Conservation (phyloP, 2,329 filamentous ascomycete species). For the Phialocephala sp. region DNA sequence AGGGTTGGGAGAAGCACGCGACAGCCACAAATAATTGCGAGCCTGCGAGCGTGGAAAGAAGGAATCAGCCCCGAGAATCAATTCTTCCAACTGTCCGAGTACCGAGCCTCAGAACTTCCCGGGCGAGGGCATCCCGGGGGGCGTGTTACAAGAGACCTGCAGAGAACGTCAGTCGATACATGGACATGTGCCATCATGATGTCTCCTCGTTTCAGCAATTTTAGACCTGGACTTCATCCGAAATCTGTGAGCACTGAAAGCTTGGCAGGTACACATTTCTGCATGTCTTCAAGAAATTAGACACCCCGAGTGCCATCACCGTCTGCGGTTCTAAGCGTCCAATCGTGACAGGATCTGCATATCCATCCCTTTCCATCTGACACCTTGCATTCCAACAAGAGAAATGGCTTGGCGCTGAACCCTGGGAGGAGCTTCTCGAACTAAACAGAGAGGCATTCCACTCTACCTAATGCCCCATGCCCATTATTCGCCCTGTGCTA, state of each 20-base stretch:
- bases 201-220: conserved; percentile 13
- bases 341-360: neutral
- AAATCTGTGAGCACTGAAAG: neutral
- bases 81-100: neutral
- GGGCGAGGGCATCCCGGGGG: neutral
- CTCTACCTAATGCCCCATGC: neutral
- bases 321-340: neutral
- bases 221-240: conserved; percentile 8
- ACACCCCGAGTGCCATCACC: neutral
- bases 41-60: neutral
- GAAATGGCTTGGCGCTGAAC: neutral
- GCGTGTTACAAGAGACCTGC: neutral
- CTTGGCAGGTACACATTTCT: neutral
- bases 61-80: neutral
- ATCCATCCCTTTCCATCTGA: conserved; percentile 3
- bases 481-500: neutral
- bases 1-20: conserved; percentile 13
- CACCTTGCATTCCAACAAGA: neutral
- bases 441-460: neutral
- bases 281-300: neutral
- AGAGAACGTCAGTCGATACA: conserved; percentile 1
- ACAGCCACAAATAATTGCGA: neutral
- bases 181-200: neutral
- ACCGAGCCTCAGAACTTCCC: neutral
- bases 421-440: neutral